These are phyloP conservation scores for Cenchrus purpureus DNA, from an alignment of 176 grass and related monocot genomes.

Conservation along the genomic window DNA sequence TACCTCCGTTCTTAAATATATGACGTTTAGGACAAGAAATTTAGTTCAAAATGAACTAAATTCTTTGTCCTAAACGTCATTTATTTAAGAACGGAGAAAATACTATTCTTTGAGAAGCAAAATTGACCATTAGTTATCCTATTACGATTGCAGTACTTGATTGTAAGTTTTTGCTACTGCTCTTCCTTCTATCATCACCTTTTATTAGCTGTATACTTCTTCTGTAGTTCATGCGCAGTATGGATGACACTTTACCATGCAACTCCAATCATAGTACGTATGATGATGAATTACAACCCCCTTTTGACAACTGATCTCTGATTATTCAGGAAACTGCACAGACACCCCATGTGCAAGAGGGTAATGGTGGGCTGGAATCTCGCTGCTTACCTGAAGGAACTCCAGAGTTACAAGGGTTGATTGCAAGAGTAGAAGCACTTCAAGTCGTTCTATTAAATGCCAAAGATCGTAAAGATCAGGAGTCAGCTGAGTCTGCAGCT, in stretches of 20 bases:
- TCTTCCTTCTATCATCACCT: slow-evolving; percentile 12
- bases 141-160: background rate
- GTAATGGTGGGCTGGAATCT: background rate
- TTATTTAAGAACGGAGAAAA: no score
- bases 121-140: background rate
- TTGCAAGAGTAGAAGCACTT: slow-evolving; percentile 74
- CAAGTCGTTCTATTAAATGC: slow-evolving; percentile 44
- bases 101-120: background rate
- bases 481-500: slow-evolving; percentile 46
- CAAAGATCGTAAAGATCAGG: slow-evolving; percentile 51
- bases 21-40: no score
- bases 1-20: no score
- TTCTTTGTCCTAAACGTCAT: no score
- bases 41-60: no score
- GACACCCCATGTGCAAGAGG: slow-evolving; percentile 16
- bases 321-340: slow-evolving; percentile 43
- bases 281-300: background rate
- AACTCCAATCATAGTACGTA: background rate
- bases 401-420: slow-evolving; percentile 55
- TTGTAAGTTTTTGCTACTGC: background rate
- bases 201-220: slow-evolving; percentile 15
- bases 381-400: slow-evolving; percentile 19
- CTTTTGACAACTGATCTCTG: slow-evolving; percentile 12
- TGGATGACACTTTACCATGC: background rate
- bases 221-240: background rate